Evolutionary conservation across 768 basidiomycete species (phyloP), one percentile per base, ranked within the genome.

Genomic region (Boletus eberwhitei): DNA sequence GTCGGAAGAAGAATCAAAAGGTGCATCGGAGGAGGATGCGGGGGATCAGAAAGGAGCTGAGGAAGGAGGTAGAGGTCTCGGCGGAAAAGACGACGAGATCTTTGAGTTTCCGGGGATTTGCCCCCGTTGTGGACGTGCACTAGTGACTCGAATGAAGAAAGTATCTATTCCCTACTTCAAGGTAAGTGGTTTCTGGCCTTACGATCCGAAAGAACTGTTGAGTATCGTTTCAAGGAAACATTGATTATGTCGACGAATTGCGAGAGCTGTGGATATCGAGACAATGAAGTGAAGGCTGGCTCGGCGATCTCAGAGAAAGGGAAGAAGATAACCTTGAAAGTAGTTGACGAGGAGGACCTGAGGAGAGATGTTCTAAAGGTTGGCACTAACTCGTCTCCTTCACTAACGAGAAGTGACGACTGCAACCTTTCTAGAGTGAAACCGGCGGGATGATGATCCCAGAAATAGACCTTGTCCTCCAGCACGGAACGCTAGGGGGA

Each of bases 231-330:
- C 42, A 97, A 49, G 95, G 94, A 99, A 62, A 87, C 93, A 52
- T 74, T 98, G 50, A 96, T 98, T 73, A 98, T 98, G 94, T 96
- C 96, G 22, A 95, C 95, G 7, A 98, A 97, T 69, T 98, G 97
- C 69, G 92, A 94, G 54, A 72, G 75, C 48, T 99, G 97, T 71
- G 97, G 97, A 1, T 99, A 98, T 72, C 81, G 92, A 53, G 97
- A 99, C 72, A 98, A 95, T 64, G 97, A 99, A 74, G 89, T 99
- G 65, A 99, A 99, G 71, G 90, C 93, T 6, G 93, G 96, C 21
- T 75, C 86, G 2, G 94, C 95, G 1, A 91, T 98, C 53, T 91
- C 96, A 4, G 82, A 81, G 5, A 78, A 88, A 64, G 97, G 96
- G 17, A 95, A 90, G 71, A 82, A 78, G 53, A 93, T 98, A 59